These are phyloP conservation scores for Pseudozyma flocculosa DNA, from an alignment of 1,284 basidiomycete species.

Conservation along the genomic window DNA sequence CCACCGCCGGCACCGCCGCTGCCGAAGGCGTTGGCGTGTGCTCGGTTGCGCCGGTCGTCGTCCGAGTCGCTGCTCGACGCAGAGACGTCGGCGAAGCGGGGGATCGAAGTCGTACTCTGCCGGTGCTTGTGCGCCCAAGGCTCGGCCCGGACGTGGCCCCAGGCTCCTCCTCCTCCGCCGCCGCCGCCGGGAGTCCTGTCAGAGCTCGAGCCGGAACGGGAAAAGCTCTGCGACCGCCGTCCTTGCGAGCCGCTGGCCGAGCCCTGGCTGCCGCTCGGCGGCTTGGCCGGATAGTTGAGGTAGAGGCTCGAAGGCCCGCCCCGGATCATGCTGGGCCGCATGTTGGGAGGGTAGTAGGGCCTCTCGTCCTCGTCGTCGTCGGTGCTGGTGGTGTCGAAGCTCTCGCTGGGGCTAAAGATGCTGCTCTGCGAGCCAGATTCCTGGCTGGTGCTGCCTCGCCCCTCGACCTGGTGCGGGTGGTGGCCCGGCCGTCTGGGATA, in stretches of 20 bases:
- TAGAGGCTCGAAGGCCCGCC: slow-evolving; percentile 35
- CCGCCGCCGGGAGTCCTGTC: slow-evolving; percentile 5
- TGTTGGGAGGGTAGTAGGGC: slow-evolving; percentile 32
- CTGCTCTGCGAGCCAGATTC: slow-evolving; percentile 29
- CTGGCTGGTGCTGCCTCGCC: slow-evolving; percentile 23
- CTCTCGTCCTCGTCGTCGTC: slow-evolving; percentile 46
- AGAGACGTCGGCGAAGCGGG: not conserved
- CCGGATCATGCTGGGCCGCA: slow-evolving; percentile 36
- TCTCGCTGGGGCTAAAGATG: slow-evolving; percentile 39
- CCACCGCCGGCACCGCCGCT: too few species aligned
- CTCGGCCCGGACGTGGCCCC: not conserved
- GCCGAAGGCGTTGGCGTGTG: too few species aligned
- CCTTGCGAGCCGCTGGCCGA: slow-evolving; percentile 4
- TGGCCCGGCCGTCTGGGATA: slow-evolving; percentile 30
- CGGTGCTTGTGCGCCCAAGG: slow-evolving; percentile 4
- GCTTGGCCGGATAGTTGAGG: slow-evolving; percentile 29
- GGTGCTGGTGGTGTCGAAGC: slow-evolving; percentile 37
- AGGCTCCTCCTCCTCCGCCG: not conserved
- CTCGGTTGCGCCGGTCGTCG: not conserved
- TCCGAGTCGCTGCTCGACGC: slow-evolving; percentile 10
- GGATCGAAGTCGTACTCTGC: not conserved
- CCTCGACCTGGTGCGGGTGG: slow-evolving; percentile 20
- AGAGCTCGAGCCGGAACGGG: slow-evolving; percentile 30
- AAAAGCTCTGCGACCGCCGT: slow-evolving; percentile 21
- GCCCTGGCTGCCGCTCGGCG: slow-evolving; percentile 5